Percentiles rank a stretch among this genome's conserved stretches.
These are phyloP conservation scores for Boletus coccyginus DNA, from an alignment of 768 basidiomycete genomes.

Conservation along the genomic window DNA sequence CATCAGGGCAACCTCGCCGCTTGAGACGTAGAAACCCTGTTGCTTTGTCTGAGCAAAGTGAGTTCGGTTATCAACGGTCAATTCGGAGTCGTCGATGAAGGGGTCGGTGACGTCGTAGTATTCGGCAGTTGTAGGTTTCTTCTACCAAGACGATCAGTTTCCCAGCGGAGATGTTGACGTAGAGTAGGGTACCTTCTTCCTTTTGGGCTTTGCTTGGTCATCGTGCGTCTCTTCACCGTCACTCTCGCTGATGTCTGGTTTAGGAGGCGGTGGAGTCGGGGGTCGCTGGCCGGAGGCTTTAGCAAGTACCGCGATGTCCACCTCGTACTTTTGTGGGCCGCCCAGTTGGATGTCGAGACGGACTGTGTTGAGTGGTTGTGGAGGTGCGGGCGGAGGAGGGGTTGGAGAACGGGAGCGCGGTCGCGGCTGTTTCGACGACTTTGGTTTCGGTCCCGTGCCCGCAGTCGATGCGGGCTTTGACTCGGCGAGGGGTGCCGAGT, in stretches of 20 bases:
- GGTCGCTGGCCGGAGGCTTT: conserved; percentile 65
- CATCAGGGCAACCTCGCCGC: conserved; percentile 82
- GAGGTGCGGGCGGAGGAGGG: conserved; percentile 39
- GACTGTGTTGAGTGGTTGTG: conserved; percentile 57
- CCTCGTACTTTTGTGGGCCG: conserved; percentile 72
- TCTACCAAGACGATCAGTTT: conserved; percentile 26
- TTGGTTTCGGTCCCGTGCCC: conserved; percentile 46
- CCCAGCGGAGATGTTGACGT: conserved; percentile 1
- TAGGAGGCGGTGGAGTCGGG: conserved; percentile 50
- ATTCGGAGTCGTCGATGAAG: conserved; percentile 97
- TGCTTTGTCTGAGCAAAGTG: conserved; percentile 91
- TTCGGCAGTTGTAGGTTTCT: conserved; percentile 56
- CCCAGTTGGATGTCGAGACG: conserved; percentile 68
- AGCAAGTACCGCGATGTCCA: conserved; percentile 57
- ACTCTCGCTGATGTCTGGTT: conserved; percentile 54
- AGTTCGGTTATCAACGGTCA: conserved; percentile 86
- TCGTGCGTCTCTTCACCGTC: conserved; percentile 47
- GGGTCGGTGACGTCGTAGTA: conserved; percentile 92
- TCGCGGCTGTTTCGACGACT: conserved; percentile 43
- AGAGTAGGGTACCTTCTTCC: conserved; percentile 36
- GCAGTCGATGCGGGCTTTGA: conserved; percentile 30
- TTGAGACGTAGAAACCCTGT: conserved; percentile 89
- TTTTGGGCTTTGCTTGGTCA: conserved; percentile 32
- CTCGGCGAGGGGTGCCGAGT: conserved; percentile 22
- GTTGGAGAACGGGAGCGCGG: conserved; percentile 57